Percentiles rank a stretch among this genome's conserved stretches.
Evolutionary conservation across 345 rosid genomes (phyloP).

Genomic region (Cardamine occulta): DNA sequence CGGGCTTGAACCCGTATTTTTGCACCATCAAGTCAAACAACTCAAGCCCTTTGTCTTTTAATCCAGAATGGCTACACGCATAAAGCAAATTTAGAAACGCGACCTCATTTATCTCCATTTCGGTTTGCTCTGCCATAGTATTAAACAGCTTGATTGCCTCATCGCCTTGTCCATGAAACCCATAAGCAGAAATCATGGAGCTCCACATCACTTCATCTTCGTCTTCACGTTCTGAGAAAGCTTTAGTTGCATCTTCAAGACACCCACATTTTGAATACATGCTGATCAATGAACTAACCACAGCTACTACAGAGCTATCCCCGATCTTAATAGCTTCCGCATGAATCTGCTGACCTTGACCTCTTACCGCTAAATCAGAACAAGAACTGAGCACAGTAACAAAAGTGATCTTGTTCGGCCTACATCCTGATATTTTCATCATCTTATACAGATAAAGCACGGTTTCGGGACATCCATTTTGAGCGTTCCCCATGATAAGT

Average conservation of each 20-base stretch:
- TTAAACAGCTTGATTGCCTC: slow-evolving; percentile 66
- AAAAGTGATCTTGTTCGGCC: slow-evolving; percentile 67
- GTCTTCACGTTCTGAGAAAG: slow-evolving; percentile 55
- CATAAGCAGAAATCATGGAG: slow-evolving; percentile 80
- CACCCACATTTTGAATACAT: slow-evolving; percentile 83
- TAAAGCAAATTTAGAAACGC: slow-evolving; percentile 73
- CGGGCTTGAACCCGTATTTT: slow-evolving; percentile 56
- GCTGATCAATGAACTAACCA: slow-evolving; percentile 65
- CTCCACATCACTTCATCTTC: slow-evolving; percentile 81
- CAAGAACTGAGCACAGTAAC: slow-evolving; percentile 73
- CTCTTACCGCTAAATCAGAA: slow-evolving; percentile 69
- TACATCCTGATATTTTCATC: slow-evolving; percentile 63
- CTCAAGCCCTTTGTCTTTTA: slow-evolving; percentile 68
- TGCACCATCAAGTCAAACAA: slow-evolving; percentile 59
- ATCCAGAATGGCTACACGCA: slow-evolving; percentile 81
- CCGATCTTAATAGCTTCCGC: slow-evolving; percentile 68
- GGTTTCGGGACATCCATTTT: slow-evolving; percentile 57
- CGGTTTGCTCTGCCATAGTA: slow-evolving; percentile 48
- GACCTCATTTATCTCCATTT: slow-evolving; percentile 56
- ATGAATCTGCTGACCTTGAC: slow-evolving; percentile 82
- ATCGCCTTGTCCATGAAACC: slow-evolving; percentile 72
- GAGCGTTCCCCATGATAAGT: slow-evolving; percentile 69
- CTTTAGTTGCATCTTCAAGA: slow-evolving; percentile 63
- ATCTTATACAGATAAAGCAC: slow-evolving; percentile 55
- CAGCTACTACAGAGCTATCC: slow-evolving; percentile 52